phyloP scores from a whole-genome alignment of 768 basidiomycete genomes.

The Boletus sp. region DNA sequence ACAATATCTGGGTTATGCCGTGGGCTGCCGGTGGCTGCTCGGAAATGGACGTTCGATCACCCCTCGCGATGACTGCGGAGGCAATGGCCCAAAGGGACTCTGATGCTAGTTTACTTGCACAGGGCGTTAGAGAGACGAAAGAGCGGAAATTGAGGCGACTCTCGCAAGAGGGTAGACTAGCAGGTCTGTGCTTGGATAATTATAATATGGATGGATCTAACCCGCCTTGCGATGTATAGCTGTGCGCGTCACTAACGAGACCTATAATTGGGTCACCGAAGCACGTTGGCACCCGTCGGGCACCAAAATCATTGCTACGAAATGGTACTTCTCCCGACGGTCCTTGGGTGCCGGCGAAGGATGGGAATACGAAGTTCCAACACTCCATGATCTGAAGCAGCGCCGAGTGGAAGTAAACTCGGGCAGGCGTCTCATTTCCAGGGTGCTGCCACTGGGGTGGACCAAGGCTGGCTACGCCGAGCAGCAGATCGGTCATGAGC shows the following conservation, averaged over 20 bases:
- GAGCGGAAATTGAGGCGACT: constrained; percentile 48
- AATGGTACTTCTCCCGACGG: constrained; percentile 67
- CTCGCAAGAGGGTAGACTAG: constrained; percentile 56
- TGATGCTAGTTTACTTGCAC: constrained; percentile 47
- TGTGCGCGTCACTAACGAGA: constrained; percentile 64
- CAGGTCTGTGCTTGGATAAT: constrained; percentile 24
- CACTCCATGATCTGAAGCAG: constrained; percentile 2
- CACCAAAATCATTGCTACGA: constrained; percentile 62
- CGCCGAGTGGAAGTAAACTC: constrained; percentile 34
- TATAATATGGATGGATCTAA: constrained; percentile 1
- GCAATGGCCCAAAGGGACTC: constrained; percentile 36
- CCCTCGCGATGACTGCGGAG: constrained; percentile 30
- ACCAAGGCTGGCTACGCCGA: constrained; percentile 53
- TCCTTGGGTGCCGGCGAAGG: constrained; percentile 71
- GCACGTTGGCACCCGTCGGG: constrained; percentile 70
- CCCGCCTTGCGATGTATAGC: constrained; percentile 25
- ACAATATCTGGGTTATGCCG: constrained; percentile 69
- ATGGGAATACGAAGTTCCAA: constrained; percentile 61
- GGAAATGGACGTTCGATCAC: constrained; percentile 50
- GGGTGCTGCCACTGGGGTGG: constrained; percentile 62
- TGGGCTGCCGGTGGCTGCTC: constrained; percentile 58
- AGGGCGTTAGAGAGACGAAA: constrained; percentile 49
- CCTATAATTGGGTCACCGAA: constrained; percentile 67
- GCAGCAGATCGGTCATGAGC: constrained; percentile 74
- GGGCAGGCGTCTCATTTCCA: constrained; percentile 54